phyloP scores from a whole-genome alignment of 352 stramenopile species.

The Thraustotheca clavata region DNA sequence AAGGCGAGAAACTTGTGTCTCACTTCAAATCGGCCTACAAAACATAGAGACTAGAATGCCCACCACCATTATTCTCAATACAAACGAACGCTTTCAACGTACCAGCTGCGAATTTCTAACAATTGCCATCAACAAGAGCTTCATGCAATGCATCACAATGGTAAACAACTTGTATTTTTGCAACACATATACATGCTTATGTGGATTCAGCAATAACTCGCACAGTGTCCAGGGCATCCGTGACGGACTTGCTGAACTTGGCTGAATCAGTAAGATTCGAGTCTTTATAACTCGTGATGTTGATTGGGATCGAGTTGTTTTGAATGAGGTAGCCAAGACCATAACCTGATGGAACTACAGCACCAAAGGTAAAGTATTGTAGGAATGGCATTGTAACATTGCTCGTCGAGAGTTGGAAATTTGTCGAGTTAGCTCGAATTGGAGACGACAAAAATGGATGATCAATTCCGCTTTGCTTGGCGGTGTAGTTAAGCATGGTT shows the following conservation, averaged over 20 bases:
- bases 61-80: too few relatives aligned
- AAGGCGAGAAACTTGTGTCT: constrained; percentile 35
- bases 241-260: constrained; percentile 60
- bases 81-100: too few relatives aligned
- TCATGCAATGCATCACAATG: too few relatives aligned
- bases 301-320: constrained; percentile 74
- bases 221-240: constrained; percentile 66
- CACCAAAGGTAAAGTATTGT: constrained; percentile 86
- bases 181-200: constrained; percentile 4
- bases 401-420: constrained; percentile 87
- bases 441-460: constrained; percentile 75
- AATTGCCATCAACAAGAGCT: too few relatives aligned
- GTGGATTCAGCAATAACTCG: constrained; percentile 54
- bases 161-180: too few relatives aligned
- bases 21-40: not conserved
- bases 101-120: too few relatives aligned
- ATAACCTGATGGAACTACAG: constrained; percentile 82
- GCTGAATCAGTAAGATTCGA: constrained; percentile 50
- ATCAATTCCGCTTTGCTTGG: constrained; percentile 41
- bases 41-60: too few relatives aligned
- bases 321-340: constrained; percentile 86
- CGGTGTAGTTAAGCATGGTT: constrained; percentile 68
- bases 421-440: constrained; percentile 65
- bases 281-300: constrained; percentile 81
- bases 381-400: constrained; percentile 87